Base-by-base conservation (phyloP, 441 rosid species). In the Arabidopsis hybrid region DNA sequence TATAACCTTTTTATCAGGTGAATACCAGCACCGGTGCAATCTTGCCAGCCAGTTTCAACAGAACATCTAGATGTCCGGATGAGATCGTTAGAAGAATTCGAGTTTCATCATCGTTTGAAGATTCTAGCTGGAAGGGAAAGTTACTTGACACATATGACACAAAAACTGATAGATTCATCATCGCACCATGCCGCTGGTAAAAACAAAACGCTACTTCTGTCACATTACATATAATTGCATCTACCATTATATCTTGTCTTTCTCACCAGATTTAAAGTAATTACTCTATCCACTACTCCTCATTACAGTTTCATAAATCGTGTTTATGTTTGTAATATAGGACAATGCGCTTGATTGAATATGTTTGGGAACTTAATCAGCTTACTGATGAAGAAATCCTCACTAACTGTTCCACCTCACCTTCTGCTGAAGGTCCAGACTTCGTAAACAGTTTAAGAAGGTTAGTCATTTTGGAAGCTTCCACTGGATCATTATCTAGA, bases 111-210 rank as follows among this genome's bases (percentile, higher is more conserved):
- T 84, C 89, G 67, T 47, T 38, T 60, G 85, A 88, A 63, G 97
- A 90, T 69, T 69, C 69, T 10, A 77, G 26, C 58, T 94, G 96
- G 96, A 45, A 75, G 3, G 93, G 90, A 49, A 90, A 80, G 84
- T 78, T 93, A 67, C 78, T 93, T 63, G 96, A 90, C 66, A 93
- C 96, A 55, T 91, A 93, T 77, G 89, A 88, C 67, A 86, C 98
- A 39, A 70, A 32, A 78, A 71, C 84, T 67, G 96, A 93, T 79
- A 80, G 75, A 69, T 90, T 90, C 80, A 76, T 84, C 29, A 83
- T 93, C 60, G 90, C 91, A 61, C 87, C 97, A 10, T 88, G 92
- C 85, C 47, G 72, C 73, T 93, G 98, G 98, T 93, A 85, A 49
- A 8, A 16, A 6, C n/a, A 46, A 16, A 62, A 17, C 18, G 7